Evolutionary conservation across 2,329 filamentous ascomycete genomes (phyloP).

Genomic region (Nannizziopsis arthrosporioides): DNA sequence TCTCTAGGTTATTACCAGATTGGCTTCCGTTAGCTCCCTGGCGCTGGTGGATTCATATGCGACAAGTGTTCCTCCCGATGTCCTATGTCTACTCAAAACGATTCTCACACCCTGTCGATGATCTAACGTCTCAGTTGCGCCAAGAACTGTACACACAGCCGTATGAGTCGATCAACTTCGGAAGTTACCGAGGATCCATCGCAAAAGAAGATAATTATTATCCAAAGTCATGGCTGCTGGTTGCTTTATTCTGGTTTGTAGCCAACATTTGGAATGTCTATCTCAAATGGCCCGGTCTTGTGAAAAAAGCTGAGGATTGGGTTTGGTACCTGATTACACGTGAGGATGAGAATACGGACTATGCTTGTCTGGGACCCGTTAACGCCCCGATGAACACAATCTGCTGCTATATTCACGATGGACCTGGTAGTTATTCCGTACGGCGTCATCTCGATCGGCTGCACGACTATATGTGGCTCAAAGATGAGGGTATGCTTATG

Average conservation of each 20-base stretch:
- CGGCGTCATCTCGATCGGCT: conserved; percentile 67
- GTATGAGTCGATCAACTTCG: conserved; percentile 67
- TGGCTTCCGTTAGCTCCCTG: conserved; percentile 84
- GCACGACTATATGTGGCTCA: conserved; percentile 83
- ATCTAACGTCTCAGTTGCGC: conserved; percentile 58
- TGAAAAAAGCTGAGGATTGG: conserved; percentile 65
- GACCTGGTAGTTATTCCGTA: conserved; percentile 59
- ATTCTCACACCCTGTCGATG: conserved; percentile 65
- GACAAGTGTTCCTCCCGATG: conserved; percentile 93
- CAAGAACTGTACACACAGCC: conserved; percentile 73
- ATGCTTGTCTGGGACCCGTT: conserved; percentile 73
- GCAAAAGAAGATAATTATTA: conserved; percentile 75
- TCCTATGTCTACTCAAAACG: conserved; percentile 74
- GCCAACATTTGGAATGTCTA: conserved; percentile 72
- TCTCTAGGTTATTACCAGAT: conserved; percentile 58
- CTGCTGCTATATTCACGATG: conserved; percentile 72
- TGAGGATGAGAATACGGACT: conserved; percentile 89
- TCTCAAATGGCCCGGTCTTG: conserved; percentile 54
- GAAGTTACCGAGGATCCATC: conserved; percentile 69
- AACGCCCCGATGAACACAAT: conserved; percentile 86
- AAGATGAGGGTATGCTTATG: conserved; percentile 79
- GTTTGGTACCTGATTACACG: conserved; percentile 71
- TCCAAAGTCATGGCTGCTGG: conserved; percentile 76
- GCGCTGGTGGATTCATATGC: conserved; percentile 97
- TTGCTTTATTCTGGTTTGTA: conserved; percentile 63